Base-by-base conservation (phyloP, 2,329 filamentous ascomycete species). In the Cladosporium velox region DNA sequence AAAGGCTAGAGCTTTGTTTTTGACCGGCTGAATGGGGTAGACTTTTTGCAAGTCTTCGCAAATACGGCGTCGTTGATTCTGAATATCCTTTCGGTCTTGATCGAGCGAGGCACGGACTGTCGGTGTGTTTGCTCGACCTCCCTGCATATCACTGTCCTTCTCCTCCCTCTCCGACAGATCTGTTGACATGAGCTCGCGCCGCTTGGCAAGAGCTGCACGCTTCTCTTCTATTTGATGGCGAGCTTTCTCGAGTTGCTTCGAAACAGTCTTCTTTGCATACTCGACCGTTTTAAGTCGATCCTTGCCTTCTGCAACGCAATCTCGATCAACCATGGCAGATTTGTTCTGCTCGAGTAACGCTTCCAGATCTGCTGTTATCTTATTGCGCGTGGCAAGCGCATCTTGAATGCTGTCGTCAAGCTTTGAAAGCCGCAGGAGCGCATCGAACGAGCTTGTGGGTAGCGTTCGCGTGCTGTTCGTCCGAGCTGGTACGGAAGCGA, bases 321-420 rank as follows among this genome's bases (percentile, higher is more conserved):
- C 76, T 28, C 74, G 75, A 24, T 77, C 68, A 11, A 71, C 68
- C 21, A 83, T 73, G 1, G 77, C 76, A 11, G 77, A 69, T 18
- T 74, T 74, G 65, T 82, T 81, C 0, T 75, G 67, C 11, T 78
- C 72, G 1, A 82, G 73, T 34, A 82, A 76, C 14, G 69, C 68
- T 67, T 91, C 91, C 69, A 97, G 96, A 69, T 97, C 91, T n/a
- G 84, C 80, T 58, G 91, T 88, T 10, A 98, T 83, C 63, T 85
- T 84, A 67, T 91, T 87, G 15, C 91, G 88, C 0, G 92, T 96
- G 1, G 88, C 86, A 11, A 97, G 80, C 1, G 93, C 93, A 77
- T 98, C 94, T 75, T 96, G 92, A 28, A 97, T 91, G 64, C 93
- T 96, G 75, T 91, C 91, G 69, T 97, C 92, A 18, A 98, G 84